Evolutionary conservation across 805 yeast genomes (phyloP), one percentile per base, ranked within the genome.

Genomic region (baker's yeast (Saccharomyces cerevisiae)): DNA sequence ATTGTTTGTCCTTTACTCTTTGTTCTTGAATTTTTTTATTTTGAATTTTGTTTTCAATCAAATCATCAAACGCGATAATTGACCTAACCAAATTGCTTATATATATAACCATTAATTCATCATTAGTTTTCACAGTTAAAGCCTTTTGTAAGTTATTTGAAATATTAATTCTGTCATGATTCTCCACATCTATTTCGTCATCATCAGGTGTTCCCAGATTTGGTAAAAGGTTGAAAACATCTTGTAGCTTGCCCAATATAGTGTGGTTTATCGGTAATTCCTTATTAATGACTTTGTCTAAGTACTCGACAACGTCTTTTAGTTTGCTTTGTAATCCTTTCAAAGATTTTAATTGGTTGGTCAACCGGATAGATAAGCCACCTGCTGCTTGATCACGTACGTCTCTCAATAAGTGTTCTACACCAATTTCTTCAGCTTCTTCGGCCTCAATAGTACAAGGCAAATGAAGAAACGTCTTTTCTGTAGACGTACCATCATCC

Each of bases 351-450:
- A 94, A 81, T 67, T 90, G 97, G 67, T 87, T 86, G 14, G 98
- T 90, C 53, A 94, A 83, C 67, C 85, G 83, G 51, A 91, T 81
- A 2, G 97, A 85, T 56, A 94, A 79, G 49, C 85, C 85, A 9
- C 99, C 99, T 13, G 96, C 95, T 9, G 98, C 97, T 63, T 91
- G 97, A 68, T 92, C 97, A 65, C 97, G 82, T 26, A 90, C 89
- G 66, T 94, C 99, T 66, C 98, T 84, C 56, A 94, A 73, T 57
- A 94, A 73, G 70, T 94, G 99, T 71, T 94, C 99, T 13, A 94
- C 99, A 58, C 99, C 99, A 61, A 94, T 94, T 72, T 94, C 99
- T 73, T 94, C 99, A 9, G 99, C 99, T 69, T 94, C 99, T 68
- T 94, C 99, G 2, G 99, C 99, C 68, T 88, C 92, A 59, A 95